Percentiles rank a stretch among this genome's conserved stretches.
phyloP scores from a whole-genome alignment of 495 filamentous ascomycete species.

The Ramalina intermedia region DNA sequence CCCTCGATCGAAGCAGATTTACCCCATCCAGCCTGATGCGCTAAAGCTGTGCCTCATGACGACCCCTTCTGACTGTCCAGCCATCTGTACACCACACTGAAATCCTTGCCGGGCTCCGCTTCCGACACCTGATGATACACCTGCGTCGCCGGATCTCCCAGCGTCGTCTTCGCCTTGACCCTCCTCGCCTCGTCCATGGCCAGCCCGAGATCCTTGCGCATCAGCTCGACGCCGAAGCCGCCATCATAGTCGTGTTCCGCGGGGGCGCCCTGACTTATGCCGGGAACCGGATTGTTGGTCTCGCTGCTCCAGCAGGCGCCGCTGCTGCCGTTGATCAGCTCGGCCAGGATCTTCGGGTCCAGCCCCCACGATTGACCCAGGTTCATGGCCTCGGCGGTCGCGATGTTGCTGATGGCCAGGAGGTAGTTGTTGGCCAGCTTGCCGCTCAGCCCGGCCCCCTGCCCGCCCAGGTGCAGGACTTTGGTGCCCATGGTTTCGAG shows the following conservation, averaged over 20 bases:
- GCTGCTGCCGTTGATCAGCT: slow-evolving; percentile 62
- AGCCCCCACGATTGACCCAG: slow-evolving; percentile 63
- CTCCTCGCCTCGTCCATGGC: slow-evolving; percentile 59
- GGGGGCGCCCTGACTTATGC: slow-evolving; percentile 49
- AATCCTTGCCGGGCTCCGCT: slow-evolving; percentile 57
- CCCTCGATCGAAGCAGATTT: neutral
- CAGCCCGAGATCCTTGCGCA: slow-evolving; percentile 58
- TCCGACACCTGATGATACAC: slow-evolving; percentile 57
- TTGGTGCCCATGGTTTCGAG: slow-evolving; percentile 58
- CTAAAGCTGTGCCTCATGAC: neutral
- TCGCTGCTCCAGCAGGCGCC: slow-evolving; percentile 73
- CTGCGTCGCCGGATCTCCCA: slow-evolving; percentile 47
- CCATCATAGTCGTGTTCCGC: slow-evolving; percentile 53
- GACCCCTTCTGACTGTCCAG: slow-evolving; percentile 27
- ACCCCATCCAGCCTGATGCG: neutral
- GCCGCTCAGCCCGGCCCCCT: slow-evolving; percentile 56
- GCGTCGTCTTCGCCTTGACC: slow-evolving; percentile 47
- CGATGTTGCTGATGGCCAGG: slow-evolving; percentile 69
- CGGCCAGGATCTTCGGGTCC: slow-evolving; percentile 51
- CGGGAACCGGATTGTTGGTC: slow-evolving; percentile 70
- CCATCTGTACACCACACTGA: slow-evolving; percentile 74
- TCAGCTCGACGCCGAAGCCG: slow-evolving; percentile 60
- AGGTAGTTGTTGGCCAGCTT: slow-evolving; percentile 82
- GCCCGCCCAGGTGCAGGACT: slow-evolving; percentile 56
- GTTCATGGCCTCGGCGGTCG: slow-evolving; percentile 74